phyloP scores from a whole-genome alignment of 2,329 filamentous ascomycete species.

The Penicillium sp. region DNA sequence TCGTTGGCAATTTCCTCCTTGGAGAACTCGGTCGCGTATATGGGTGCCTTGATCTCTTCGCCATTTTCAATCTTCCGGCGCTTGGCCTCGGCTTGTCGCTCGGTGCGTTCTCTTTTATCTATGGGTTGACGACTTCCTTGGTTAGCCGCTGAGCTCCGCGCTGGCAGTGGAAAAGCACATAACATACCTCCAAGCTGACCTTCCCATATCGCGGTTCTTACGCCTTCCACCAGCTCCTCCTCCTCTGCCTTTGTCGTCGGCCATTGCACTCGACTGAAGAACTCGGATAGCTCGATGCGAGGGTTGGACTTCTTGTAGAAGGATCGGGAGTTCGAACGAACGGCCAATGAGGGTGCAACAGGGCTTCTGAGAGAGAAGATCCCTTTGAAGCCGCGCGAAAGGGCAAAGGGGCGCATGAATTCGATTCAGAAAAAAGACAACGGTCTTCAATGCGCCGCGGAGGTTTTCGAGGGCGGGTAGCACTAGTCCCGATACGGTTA shows the following conservation, averaged over 20 bases:
- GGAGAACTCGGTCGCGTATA: slow-evolving; percentile 60
- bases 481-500: slow-evolving; percentile 8
- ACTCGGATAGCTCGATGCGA: slow-evolving; percentile 15
- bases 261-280: slow-evolving; percentile 29
- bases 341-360: not conserved
- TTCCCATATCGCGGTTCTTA: slow-evolving; percentile 67
- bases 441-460: slow-evolving; percentile 5
- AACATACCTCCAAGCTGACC: slow-evolving; percentile 63
- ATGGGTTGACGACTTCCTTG: slow-evolving; percentile 50
- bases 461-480: slow-evolving; percentile 3
- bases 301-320: slow-evolving; percentile 2
- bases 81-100: slow-evolving; percentile 54
- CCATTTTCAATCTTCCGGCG: slow-evolving; percentile 53
- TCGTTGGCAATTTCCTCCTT: slow-evolving; percentile 87
- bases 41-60: slow-evolving; percentile 41
- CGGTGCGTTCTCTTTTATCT: slow-evolving; percentile 54
- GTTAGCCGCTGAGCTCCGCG: slow-evolving; percentile 42
- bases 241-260: slow-evolving; percentile 33
- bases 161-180: not conserved
- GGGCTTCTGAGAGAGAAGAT: not conserved
- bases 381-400: slow-evolving; percentile 19
- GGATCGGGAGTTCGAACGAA: not conserved
- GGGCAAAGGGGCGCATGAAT: slow-evolving; percentile 25
- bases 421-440: not conserved
- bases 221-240: slow-evolving; percentile 41